Percentiles rank a stretch among this genome's conserved stretches.
Evolutionary conservation across 495 filamentous ascomycete species (phyloP).

Genomic region (Daldinia loculata): DNA sequence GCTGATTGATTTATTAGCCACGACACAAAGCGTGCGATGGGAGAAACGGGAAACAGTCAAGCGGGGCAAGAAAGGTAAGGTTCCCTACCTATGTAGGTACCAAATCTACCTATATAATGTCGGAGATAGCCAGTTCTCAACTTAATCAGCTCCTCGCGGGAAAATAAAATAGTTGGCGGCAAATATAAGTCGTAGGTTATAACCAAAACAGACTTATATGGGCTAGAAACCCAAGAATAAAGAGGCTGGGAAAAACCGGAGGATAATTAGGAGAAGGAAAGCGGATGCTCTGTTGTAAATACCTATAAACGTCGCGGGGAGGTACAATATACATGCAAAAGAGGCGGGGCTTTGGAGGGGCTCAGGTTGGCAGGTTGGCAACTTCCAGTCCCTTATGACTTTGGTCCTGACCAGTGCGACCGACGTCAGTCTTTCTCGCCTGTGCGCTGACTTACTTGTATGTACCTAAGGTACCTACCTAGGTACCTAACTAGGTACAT

Average conservation of each 20-base stretch:
- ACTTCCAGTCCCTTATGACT: constrained; percentile 11
- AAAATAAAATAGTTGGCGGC: constrained; percentile 10
- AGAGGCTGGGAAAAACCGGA: constrained; percentile 26
- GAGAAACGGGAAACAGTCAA: constrained; percentile 18
- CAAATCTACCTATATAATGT: not conserved
- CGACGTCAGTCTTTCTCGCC: constrained; percentile 10
- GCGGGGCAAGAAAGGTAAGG: constrained; percentile 28
- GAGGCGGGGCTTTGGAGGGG: constrained; percentile 39
- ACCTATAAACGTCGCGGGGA: constrained; percentile 12
- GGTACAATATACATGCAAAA: constrained; percentile 7
- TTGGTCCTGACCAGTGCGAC: constrained; percentile 25
- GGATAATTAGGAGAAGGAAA: constrained; percentile 20
- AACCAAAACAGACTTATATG: constrained; percentile 13
- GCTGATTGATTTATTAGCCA: constrained; percentile 41
- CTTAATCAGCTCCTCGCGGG: constrained; percentile 1
- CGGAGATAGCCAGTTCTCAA: constrained; percentile 4
- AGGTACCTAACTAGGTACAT: too few relatives aligned
- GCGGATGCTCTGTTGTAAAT: constrained; percentile 33
- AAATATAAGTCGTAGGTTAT: constrained; percentile 1
- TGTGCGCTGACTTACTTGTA: not conserved
- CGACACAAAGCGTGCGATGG: constrained; percentile 32
- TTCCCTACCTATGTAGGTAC: not conserved
- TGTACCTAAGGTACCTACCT: too few relatives aligned
- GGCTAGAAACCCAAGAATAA: constrained; percentile 8
- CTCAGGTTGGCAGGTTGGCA: constrained; percentile 36